phyloP scores from a whole-genome alignment of 805 yeast genomes.

The Pichia eremophila region DNA sequence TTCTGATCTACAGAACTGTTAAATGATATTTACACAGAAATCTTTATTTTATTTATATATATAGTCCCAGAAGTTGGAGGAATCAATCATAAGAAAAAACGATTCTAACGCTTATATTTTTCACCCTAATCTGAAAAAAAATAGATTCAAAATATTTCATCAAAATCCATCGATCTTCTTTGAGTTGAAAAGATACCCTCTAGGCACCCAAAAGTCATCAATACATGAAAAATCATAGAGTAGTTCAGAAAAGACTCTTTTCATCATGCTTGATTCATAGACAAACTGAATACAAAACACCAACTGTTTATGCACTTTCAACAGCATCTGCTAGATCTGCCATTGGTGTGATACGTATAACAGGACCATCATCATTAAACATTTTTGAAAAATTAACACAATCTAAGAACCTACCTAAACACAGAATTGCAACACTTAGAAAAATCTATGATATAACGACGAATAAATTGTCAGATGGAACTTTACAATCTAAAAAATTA shows the following conservation, averaged over 20 bases:
- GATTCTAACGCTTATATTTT: too few relatives aligned
- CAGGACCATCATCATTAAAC: conserved; percentile 55
- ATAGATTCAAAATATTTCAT: too few relatives aligned
- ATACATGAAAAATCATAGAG: too few relatives aligned
- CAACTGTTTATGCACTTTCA: conserved; percentile 87
- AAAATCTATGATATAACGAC: conserved; percentile 39
- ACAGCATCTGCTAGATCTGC: conserved; percentile 80
- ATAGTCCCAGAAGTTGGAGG: too few relatives aligned
- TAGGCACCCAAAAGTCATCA: too few relatives aligned
- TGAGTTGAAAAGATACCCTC: too few relatives aligned
- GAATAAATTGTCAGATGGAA: neutral
- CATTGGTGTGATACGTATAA: conserved; percentile 72
- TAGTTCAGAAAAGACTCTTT: neutral
- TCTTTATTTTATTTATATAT: too few relatives aligned
- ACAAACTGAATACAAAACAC: conserved; percentile 14
- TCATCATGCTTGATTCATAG: neutral
- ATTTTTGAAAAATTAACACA: conserved; percentile 41
- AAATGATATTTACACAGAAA: too few relatives aligned
- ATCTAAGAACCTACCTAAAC: conserved; percentile 29
- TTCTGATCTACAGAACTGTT: neutral
- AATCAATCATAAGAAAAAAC: too few relatives aligned
- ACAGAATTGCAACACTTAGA: conserved; percentile 49
- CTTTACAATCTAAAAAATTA: conserved; percentile 9
- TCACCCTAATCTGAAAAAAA: too few relatives aligned
- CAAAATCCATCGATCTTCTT: too few relatives aligned